Percentiles rank a stretch among this genome's conserved stretches.
Conservation (phyloP, 768 basidiomycete genomes). For the Stropharia rugosoannulata region DNA sequence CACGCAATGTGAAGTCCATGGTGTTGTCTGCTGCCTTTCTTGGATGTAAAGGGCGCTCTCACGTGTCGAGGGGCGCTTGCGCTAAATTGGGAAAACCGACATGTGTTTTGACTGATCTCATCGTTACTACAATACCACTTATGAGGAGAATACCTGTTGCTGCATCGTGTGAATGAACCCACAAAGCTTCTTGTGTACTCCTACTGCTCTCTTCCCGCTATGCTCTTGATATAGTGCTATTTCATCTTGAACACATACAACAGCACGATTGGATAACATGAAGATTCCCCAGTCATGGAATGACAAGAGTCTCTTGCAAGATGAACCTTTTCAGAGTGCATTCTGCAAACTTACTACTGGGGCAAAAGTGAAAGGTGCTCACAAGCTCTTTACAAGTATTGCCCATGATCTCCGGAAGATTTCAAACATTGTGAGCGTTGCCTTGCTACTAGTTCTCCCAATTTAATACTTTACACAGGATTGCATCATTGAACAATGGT, state of each 20-base stretch:
- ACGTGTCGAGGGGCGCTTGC: neutral
- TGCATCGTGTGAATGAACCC: too few relatives aligned
- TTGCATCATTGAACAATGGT: conserved; percentile 3
- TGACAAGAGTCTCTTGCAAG: conserved; percentile 21
- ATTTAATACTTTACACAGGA: neutral
- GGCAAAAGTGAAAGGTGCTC: neutral
- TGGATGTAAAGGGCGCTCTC: neutral
- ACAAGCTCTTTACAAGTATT: neutral
- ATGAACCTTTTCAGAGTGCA: conserved; percentile 18
- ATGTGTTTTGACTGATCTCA: too few relatives aligned
- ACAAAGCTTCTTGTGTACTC: too few relatives aligned
- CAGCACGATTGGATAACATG: conserved; percentile 8
- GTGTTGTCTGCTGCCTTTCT: neutral
- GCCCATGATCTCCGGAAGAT: neutral
- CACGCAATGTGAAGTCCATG: too few relatives aligned
- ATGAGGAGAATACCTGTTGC: too few relatives aligned
- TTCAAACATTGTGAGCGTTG: neutral
- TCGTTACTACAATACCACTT: too few relatives aligned
- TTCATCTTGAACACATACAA: neutral
- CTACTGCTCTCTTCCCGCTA: neutral
- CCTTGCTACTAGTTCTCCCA: neutral
- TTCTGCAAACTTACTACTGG: neutral
- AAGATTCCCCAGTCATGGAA: conserved; percentile 19
- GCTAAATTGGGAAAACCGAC: neutral
- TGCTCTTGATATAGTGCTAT: neutral